Evolutionary conservation across 2,329 filamentous ascomycete genomes (phyloP), one percentile per base, ranked within the genome.

Genomic region (Colletotrichum acutatum): DNA sequence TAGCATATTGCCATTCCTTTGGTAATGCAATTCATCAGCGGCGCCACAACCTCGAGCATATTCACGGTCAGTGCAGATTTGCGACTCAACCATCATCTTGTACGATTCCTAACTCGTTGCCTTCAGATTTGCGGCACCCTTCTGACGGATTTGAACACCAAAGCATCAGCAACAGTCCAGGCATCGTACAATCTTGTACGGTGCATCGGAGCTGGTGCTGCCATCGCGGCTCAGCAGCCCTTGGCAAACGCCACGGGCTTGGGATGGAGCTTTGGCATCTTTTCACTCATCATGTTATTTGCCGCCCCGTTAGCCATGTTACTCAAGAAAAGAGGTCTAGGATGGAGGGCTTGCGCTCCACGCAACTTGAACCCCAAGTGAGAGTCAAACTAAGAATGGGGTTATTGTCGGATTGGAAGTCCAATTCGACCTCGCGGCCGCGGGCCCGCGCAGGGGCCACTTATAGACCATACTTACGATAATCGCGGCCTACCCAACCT

Each of bases 1-100:
- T 34, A 72, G 67, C 66, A 75, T 42, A 66, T 74, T 24, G 65
- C 71, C 5, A 64, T 74, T 14, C 59, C 58, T n/a, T 54, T 75
- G 19, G 37, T 72, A 5, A 74, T 75, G 68, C 74, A 75, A 32
- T 75, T 75, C 46, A 24, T 75, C 2, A 74, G 58, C 4, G 74
- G 74, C n/a, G 72, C 54, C 4, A 61, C 74, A 9, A 75, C 68
- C 3, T 65, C 68, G 4, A 69, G 67, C n/a, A 62, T 68, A 12
- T 75, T 72, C 49, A 72, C 65, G 46, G 71, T 75, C 28, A 24
- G 71, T 42, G 6, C 37, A 4, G 8, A 8, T 16, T 42, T 3
- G 3, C 16, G 2, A 42, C 3, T 19, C 16, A 7, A 42, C 16
- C 3, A 8, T 14, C 37, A 42, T 7, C 6, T 42, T 42, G 14